phyloP scores from a whole-genome alignment of 2,329 filamentous ascomycete genomes.

The Diaporthe capsici region DNA sequence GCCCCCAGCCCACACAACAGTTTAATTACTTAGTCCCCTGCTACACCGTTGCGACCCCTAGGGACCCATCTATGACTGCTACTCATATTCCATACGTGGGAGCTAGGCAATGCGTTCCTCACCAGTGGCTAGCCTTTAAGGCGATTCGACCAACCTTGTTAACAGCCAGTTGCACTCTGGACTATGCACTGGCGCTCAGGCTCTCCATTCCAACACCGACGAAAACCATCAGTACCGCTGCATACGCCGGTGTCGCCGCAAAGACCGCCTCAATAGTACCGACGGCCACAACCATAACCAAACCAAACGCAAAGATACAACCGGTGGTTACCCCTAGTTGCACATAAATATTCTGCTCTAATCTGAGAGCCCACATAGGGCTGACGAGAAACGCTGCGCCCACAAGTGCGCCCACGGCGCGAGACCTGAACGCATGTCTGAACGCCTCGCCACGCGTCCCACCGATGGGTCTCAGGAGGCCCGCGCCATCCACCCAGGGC shows the following conservation, averaged over 20 bases:
- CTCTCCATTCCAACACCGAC: neutral
- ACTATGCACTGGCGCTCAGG: neutral
- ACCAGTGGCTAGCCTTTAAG: too few species aligned
- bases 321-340: constrained; percentile 14
- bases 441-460: constrained; percentile 23
- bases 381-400: constrained; percentile 23
- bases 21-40: too few species aligned
- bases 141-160: neutral
- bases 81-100: too few species aligned
- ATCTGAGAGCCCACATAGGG: constrained; percentile 13
- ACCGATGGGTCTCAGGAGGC: constrained; percentile 11
- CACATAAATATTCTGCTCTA: neutral
- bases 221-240: constrained; percentile 29
- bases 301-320: constrained; percentile 17
- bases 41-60: too few species aligned
- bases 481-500: neutral
- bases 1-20: too few species aligned
- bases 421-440: neutral
- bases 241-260: constrained; percentile 28
- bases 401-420: neutral
- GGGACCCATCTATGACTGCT: too few species aligned
- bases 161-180: neutral
- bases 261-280: constrained; percentile 13
- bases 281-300: constrained; percentile 2
- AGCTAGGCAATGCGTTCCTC: too few species aligned